Evolutionary conservation across 2,329 filamentous ascomycete genomes (phyloP), one percentile per base, ranked within the genome.

Genomic region (Tolypocladium endophyticum): DNA sequence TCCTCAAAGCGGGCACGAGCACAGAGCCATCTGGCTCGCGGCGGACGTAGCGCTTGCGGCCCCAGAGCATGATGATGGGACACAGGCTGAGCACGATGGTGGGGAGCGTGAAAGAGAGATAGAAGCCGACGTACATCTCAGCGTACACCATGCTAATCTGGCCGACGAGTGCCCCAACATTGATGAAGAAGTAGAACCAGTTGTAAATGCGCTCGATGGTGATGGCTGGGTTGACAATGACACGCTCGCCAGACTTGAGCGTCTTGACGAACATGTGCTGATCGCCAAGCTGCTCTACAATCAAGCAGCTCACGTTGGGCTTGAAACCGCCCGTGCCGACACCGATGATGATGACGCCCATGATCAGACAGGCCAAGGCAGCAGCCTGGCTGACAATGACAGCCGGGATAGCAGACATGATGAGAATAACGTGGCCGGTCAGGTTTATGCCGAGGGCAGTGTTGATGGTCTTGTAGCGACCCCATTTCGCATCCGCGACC

Each of bases 301-400:
- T 82, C 25, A 90, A 75, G 0, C 87, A 86, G 0, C 86, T 85
- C 50, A 92, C 87, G 69, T 92, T 92, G 63, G 87, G 83, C 77
- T 92, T 93, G 82, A 92, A 91, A 67, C 89, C 87, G 62, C 89
- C 89, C 1, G 88, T 90, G 50, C 89, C 89, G 30, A 90, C 71
- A 64, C 79, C 78, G 43, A 81, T 76, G 33, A 68, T 68, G 43
- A 81, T 67, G 35, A 80, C 74, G 20, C 87, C 87, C 69, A 91
- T 82, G 67, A 91, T 80, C 66, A 90, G 88, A 56, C 82, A 85
- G 1, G 77, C 86, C 54, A 90, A 81, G 0, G 86, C 77, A 14
- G 78, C 76, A 20, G 84, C 79, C 38, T 75, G 73, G 62, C 82
- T 74, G 52, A 81, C 74, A 56, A 91, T 86, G 56, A 88, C 83